Evolutionary conservation across 2,329 filamentous ascomycete species (phyloP).

Genomic region (Aspergillus sp.): DNA sequence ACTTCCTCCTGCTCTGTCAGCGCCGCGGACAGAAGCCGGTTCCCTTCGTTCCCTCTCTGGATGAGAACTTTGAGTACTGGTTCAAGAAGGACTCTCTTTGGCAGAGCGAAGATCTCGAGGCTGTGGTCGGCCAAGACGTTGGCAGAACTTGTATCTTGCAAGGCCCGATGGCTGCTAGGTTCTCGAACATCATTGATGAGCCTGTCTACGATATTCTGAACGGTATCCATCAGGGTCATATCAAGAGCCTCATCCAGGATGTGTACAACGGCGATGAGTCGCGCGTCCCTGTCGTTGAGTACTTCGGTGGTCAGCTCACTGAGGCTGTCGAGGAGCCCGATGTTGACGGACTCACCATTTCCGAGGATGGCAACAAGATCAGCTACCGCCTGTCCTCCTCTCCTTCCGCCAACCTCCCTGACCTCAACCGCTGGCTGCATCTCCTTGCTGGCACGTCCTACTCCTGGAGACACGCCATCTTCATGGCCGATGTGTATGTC

Average conservation of each 20-base stretch:
- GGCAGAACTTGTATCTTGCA: slow-evolving; percentile 94
- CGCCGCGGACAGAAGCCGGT: slow-evolving; percentile 92
- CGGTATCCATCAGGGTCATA: slow-evolving; percentile 83
- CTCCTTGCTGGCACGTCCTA: slow-evolving; percentile 81
- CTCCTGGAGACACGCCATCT: slow-evolving; percentile 92
- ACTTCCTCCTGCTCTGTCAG: slow-evolving; percentile 91
- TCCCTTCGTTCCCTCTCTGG: slow-evolving; percentile 90
- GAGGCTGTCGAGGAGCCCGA: slow-evolving; percentile 70
- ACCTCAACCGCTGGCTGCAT: slow-evolving; percentile 78
- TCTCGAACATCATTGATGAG: slow-evolving; percentile 85
- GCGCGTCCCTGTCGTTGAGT: slow-evolving; percentile 81
- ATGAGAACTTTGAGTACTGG: slow-evolving; percentile 97
- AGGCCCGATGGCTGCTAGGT: slow-evolving; percentile 87
- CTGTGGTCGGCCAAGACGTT: slow-evolving; percentile 93
- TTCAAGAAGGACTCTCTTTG: slow-evolving; percentile 99
- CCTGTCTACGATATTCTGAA: slow-evolving; percentile 94
- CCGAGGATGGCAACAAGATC: slow-evolving; percentile 74
- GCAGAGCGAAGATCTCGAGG: slow-evolving; percentile 97
- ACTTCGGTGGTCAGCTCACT: slow-evolving; percentile 84
- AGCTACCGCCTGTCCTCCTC: slow-evolving; percentile 79
- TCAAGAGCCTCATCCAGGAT: slow-evolving; percentile 73
- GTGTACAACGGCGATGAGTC: slow-evolving; percentile 72
- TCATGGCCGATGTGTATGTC: slow-evolving; percentile 88
- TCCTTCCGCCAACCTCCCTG: slow-evolving; percentile 70
- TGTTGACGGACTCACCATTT: slow-evolving; percentile 80